phyloP scores from a whole-genome alignment of 352 stramenopile genomes.

The Thraustochytrium striatum region DNA sequence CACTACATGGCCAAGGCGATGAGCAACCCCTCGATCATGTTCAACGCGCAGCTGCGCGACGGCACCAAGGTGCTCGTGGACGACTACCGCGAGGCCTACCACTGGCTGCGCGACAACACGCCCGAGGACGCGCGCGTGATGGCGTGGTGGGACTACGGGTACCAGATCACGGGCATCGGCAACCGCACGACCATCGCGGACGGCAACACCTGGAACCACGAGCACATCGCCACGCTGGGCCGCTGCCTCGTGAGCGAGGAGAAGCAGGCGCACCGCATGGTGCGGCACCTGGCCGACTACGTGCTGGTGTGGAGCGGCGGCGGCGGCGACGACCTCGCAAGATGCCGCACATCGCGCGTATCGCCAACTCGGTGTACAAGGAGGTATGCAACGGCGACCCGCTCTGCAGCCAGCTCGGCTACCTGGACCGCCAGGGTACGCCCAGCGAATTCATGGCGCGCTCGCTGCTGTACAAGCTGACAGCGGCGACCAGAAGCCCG shows the following conservation, averaged over 20 bases:
- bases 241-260: constrained; percentile 73
- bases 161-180: constrained; percentile 83
- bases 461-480: constrained; percentile 85
- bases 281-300: constrained; percentile 82
- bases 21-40: constrained; percentile 68
- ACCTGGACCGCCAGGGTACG: constrained; percentile 55
- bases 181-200: constrained; percentile 76
- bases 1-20: constrained; percentile 58
- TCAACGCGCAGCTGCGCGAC: constrained; percentile 64
- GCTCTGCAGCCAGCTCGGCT: constrained; percentile 81
- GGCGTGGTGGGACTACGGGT: constrained; percentile 84
- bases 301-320: constrained; percentile 86
- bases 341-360: constrained; percentile 85
- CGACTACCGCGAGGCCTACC: constrained; percentile 94
- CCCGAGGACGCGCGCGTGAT: constrained; percentile 69
- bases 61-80: constrained; percentile 83
- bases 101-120: constrained; percentile 80
- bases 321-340: constrained; percentile 71
- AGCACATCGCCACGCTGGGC: constrained; percentile 88
- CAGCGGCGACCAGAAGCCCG: constrained; percentile 65
- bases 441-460: constrained; percentile 76
- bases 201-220: constrained; percentile 96
- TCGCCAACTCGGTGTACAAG: constrained; percentile 73
- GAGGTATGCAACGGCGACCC: constrained; percentile 71
- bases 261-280: constrained; percentile 78